A percentile compares a stretch with the other conserved stretches of the same genome.
These are phyloP conservation scores for Annulohypoxylon truncatum DNA, from an alignment of 2,329 filamentous ascomycete species.

Conservation along the genomic window DNA sequence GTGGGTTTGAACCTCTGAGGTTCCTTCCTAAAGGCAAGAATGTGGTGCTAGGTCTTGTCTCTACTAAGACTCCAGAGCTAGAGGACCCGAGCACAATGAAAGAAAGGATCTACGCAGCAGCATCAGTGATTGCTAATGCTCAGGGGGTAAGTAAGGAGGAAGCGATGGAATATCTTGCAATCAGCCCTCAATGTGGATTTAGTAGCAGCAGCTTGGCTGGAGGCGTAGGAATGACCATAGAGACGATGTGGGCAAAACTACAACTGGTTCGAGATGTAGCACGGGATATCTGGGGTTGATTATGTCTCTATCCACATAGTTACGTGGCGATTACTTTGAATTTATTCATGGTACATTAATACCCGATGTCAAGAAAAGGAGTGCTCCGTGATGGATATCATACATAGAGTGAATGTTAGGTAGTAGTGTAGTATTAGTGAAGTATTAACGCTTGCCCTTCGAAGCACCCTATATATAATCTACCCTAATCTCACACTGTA, in stretches of 20 bases:
- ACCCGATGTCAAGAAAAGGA: too few species aligned
- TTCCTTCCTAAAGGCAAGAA: slow-evolving; percentile 61
- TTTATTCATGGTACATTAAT: too few species aligned
- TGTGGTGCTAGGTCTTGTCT: slow-evolving; percentile 63
- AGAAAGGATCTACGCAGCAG: slow-evolving; percentile 58
- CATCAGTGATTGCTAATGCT: slow-evolving; percentile 68
- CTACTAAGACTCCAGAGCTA: slow-evolving; percentile 60
- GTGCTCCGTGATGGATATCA: too few species aligned
- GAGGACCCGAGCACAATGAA: slow-evolving; percentile 60
- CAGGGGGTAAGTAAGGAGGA: slow-evolving; percentile 64
- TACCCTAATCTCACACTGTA: too few species aligned
- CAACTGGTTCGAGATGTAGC: slow-evolving; percentile 44
- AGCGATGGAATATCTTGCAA: slow-evolving; percentile 65
- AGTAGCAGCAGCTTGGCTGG: slow-evolving; percentile 48
- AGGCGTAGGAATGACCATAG: slow-evolving; percentile 45
- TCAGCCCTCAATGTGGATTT: slow-evolving; percentile 67
- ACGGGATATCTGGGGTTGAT: slow-evolving; percentile 42
- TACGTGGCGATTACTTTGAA: too few species aligned
- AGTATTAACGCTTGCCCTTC: too few species aligned
- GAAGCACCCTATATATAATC: too few species aligned
- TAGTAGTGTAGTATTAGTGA: too few species aligned
- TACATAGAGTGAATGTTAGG: too few species aligned
- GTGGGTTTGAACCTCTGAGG: slow-evolving; percentile 62
- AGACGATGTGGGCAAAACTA: slow-evolving; percentile 48
- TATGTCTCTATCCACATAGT: slow-evolving; percentile 2